A percentile compares a stretch with the other conserved stretches of the same genome.
phyloP scores from a whole-genome alignment of 495 filamentous ascomycete genomes.

The Entonaema liquescens region DNA sequence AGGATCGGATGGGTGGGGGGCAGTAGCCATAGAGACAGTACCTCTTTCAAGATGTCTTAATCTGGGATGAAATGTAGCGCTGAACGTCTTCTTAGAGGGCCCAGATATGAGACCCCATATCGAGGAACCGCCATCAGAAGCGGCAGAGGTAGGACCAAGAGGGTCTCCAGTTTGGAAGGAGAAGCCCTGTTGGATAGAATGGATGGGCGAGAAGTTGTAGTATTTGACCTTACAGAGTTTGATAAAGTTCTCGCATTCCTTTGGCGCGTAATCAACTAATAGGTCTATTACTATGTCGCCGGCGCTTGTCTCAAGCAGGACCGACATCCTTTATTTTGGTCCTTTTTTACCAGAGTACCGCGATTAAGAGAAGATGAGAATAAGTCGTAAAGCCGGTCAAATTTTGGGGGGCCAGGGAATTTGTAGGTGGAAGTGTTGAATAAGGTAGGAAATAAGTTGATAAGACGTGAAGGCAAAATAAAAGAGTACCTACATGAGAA shows the following conservation, averaged over 20 bases:
- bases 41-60: slow-evolving; percentile 86
- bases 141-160: slow-evolving; percentile 79
- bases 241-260: slow-evolving; percentile 92
- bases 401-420: neutral
- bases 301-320: slow-evolving; percentile 87
- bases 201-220: slow-evolving; percentile 93
- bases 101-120: slow-evolving; percentile 88
- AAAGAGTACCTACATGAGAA: too few relatives aligned
- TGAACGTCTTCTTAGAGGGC: slow-evolving; percentile 77
- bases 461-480: neutral
- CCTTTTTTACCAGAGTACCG: neutral
- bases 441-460: neutral
- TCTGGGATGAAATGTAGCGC: slow-evolving; percentile 82
- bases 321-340: slow-evolving; percentile 61
- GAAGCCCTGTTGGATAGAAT: slow-evolving; percentile 88
- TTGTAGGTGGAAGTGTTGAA: neutral
- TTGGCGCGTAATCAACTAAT: slow-evolving; percentile 83
- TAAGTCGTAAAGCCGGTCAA: neutral
- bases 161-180: slow-evolving; percentile 96
- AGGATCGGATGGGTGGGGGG: slow-evolving; percentile 75
- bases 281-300: slow-evolving; percentile 96
- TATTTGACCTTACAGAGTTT: slow-evolving; percentile 99
- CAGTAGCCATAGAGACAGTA: slow-evolving; percentile 94
- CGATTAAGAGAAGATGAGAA: neutral
- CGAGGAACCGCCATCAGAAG: slow-evolving; percentile 89